Conservation (phyloP, 1,284 basidiomycete genomes). For the Polyporus tsugae region DNA sequence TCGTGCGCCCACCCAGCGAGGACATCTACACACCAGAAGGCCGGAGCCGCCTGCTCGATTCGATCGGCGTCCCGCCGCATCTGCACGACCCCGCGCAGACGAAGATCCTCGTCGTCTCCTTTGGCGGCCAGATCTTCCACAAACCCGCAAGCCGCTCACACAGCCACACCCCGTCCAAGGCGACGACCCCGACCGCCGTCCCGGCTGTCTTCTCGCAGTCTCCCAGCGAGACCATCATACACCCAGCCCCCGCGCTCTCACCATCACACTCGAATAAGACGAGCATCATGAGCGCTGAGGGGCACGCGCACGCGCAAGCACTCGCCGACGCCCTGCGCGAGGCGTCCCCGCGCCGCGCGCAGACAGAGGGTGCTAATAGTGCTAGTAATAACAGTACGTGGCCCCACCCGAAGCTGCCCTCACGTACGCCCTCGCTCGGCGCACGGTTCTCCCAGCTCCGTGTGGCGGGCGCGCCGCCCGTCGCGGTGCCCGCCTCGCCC, state of each 20-base stretch:
- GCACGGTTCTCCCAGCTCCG: slow-evolving; percentile 44
- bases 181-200: slow-evolving; percentile 20
- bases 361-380: not conserved
- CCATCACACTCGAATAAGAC: not conserved
- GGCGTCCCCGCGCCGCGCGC: slow-evolving; percentile 17
- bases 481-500: slow-evolving; percentile 41
- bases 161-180: slow-evolving; percentile 35
- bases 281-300: slow-evolving; percentile 11
- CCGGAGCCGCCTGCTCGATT: slow-evolving; percentile 58
- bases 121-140: slow-evolving; percentile 79
- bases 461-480: slow-evolving; percentile 54
- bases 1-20: slow-evolving; percentile 62
- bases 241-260: not conserved
- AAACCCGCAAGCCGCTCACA: slow-evolving; percentile 54
- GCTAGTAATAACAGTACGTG: not conserved
- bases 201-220: not conserved
- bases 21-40: slow-evolving; percentile 60
- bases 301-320: slow-evolving; percentile 33
- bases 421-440: slow-evolving; percentile 14
- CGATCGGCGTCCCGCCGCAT: slow-evolving; percentile 64
- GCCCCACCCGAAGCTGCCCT: not conserved
- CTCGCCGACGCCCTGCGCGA: slow-evolving; percentile 35
- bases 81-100: slow-evolving; percentile 56
- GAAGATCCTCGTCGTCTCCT: slow-evolving; percentile 78
- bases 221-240: not conserved